These are phyloP conservation scores for Epichloe sibirici DNA, from an alignment of 2,329 filamentous ascomycete genomes.

Conservation along the genomic window DNA sequence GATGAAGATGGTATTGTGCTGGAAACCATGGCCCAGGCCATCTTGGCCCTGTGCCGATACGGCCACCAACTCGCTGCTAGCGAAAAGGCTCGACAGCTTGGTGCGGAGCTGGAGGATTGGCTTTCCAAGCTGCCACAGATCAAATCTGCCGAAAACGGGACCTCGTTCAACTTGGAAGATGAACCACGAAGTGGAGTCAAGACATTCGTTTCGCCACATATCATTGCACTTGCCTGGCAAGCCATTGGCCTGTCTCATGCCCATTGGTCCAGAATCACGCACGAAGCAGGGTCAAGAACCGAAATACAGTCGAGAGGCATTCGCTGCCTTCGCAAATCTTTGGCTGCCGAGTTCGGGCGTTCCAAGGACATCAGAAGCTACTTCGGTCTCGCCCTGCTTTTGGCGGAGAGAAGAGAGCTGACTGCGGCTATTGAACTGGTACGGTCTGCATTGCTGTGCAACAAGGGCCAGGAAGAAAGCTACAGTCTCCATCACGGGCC, in stretches of 20 bases:
- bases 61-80: slow-evolving; percentile 63
- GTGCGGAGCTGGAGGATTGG: slow-evolving; percentile 61
- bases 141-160: slow-evolving; percentile 15
- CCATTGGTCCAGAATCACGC: slow-evolving; percentile 75
- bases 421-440: slow-evolving; percentile 69
- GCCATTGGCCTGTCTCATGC: slow-evolving; percentile 78
- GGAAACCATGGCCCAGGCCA: slow-evolving; percentile 66
- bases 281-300: slow-evolving; percentile 56
- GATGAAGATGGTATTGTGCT: slow-evolving; percentile 70
- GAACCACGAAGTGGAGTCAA: slow-evolving; percentile 22
- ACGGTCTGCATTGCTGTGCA: slow-evolving; percentile 59
- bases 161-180: slow-evolving; percentile 17
- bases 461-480: slow-evolving; percentile 33
- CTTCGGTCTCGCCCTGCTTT: slow-evolving; percentile 71
- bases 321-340: slow-evolving; percentile 58
- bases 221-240: slow-evolving; percentile 63
- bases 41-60: slow-evolving; percentile 72
- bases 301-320: slow-evolving; percentile 70
- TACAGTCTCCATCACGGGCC: slow-evolving; percentile 33
- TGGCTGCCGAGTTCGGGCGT: slow-evolving; percentile 54
- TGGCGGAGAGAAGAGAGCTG: slow-evolving; percentile 77
- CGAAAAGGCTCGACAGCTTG: slow-evolving; percentile 65
- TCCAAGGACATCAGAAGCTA: slow-evolving; percentile 61
- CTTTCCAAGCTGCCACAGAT: slow-evolving; percentile 45
- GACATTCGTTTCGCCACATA: slow-evolving; percentile 40